These are phyloP conservation scores for Sarocladiaceae sp. DNA, from an alignment of 2,329 filamentous ascomycete genomes.

Conservation along the genomic window DNA sequence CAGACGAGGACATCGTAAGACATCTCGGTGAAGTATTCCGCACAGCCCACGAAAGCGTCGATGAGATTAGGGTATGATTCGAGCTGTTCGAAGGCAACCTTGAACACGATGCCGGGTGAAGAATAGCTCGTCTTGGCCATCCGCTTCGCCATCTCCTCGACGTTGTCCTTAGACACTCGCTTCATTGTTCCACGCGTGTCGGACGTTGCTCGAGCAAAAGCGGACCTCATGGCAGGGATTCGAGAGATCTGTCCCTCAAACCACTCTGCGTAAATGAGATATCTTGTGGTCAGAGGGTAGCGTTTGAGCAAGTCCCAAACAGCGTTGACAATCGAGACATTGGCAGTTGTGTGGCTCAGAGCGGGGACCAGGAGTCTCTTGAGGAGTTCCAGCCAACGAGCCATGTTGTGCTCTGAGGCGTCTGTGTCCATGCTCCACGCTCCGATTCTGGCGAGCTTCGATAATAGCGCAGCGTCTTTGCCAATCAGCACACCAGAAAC, in stretches of 20 bases:
- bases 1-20: slow-evolving; percentile 93
- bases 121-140: slow-evolving; percentile 90
- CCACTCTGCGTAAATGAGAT: slow-evolving; percentile 92
- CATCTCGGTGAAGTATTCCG: slow-evolving; percentile 86
- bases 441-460: slow-evolving; percentile 84
- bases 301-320: slow-evolving; percentile 78
- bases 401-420: slow-evolving; percentile 61
- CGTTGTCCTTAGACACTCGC: slow-evolving; percentile 82
- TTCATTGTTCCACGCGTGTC: slow-evolving; percentile 87
- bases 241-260: slow-evolving; percentile 75
- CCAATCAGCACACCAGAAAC: slow-evolving; percentile 87
- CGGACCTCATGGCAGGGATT: slow-evolving; percentile 69
- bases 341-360: slow-evolving; percentile 79
- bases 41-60: slow-evolving; percentile 90
- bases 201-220: slow-evolving; percentile 70
- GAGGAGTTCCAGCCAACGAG: slow-evolving; percentile 81
- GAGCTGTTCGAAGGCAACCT: slow-evolving; percentile 82
- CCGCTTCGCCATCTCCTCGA: slow-evolving; percentile 78
- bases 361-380: slow-evolving; percentile 82
- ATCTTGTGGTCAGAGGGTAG: slow-evolving; percentile 73
- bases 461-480: slow-evolving; percentile 70
- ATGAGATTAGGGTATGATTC: slow-evolving; percentile 95
- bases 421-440: slow-evolving; percentile 70
- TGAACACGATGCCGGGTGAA: slow-evolving; percentile 88
- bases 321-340: slow-evolving; percentile 79